These are phyloP conservation scores for Neurospora terricola DNA, from an alignment of 495 filamentous ascomycete species.

Conservation along the genomic window DNA sequence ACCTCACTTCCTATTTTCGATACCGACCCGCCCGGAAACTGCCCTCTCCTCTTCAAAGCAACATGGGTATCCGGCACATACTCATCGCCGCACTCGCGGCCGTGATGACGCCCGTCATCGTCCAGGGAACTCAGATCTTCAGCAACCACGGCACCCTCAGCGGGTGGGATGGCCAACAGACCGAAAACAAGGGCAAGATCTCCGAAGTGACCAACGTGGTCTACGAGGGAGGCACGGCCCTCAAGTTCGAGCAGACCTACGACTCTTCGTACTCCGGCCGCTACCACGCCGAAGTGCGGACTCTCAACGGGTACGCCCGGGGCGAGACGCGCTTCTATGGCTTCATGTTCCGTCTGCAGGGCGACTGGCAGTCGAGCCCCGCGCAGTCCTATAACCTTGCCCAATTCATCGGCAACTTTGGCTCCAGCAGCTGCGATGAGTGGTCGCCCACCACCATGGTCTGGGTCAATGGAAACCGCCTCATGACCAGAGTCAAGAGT, in stretches of 20 bases:
- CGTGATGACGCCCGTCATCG: neutral
- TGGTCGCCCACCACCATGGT: conserved; percentile 48
- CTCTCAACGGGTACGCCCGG: conserved; percentile 36
- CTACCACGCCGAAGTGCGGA: conserved; percentile 46
- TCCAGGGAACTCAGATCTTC: conserved; percentile 30
- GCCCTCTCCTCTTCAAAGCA: neutral
- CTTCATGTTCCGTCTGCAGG: conserved; percentile 42
- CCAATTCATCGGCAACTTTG: conserved; percentile 48
- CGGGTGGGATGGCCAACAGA: conserved; percentile 37
- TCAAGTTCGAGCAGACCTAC: conserved; percentile 46
- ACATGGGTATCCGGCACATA: neutral
- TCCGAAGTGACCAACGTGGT: conserved; percentile 36
- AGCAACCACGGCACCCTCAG: conserved; percentile 39
- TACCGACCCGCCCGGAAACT: neutral
- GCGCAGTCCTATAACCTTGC: conserved; percentile 43
- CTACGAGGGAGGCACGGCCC: conserved; percentile 34
- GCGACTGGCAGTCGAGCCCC: conserved; percentile 39
- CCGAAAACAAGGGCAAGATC: conserved; percentile 38
- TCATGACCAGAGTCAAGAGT: conserved; percentile 37
- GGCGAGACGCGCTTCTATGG: conserved; percentile 46
- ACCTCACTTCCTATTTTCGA: neutral
- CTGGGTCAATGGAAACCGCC: conserved; percentile 37
- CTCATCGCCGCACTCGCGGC: neutral
- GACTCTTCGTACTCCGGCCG: conserved; percentile 37
- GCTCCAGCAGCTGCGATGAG: conserved; percentile 36